Conservation (phyloP, 2,329 filamentous ascomycete genomes). For the Pseudodiploospora longispora region DNA sequence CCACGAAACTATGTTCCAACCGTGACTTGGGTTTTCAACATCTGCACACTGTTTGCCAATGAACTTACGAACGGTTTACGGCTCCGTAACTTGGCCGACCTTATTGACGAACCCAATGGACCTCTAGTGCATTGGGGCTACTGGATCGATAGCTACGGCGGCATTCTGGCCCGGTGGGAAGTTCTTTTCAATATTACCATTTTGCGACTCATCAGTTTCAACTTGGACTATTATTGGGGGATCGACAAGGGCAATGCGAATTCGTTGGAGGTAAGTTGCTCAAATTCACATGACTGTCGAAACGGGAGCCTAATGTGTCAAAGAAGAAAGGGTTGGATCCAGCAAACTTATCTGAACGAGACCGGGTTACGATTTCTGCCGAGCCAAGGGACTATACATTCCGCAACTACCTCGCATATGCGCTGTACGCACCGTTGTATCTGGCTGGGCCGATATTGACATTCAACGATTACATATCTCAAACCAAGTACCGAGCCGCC, state of each 20-base stretch:
- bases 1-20: slow-evolving; percentile 63
- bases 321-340: slow-evolving; percentile 99
- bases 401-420: slow-evolving; percentile 82
- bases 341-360: slow-evolving; percentile 75
- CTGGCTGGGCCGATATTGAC: slow-evolving; percentile 88
- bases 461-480: slow-evolving; percentile 96
- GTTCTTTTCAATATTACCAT: slow-evolving; percentile 97
- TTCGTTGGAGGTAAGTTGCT: slow-evolving; percentile 66
- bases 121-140: slow-evolving; percentile 52
- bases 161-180: slow-evolving; percentile 86
- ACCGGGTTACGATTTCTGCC: slow-evolving; percentile 73
- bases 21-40: slow-evolving; percentile 85
- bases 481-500: slow-evolving; percentile 64
- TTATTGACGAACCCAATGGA: slow-evolving; percentile 36
- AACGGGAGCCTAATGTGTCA: slow-evolving; percentile 49
- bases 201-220: slow-evolving; percentile 89
- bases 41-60: slow-evolving; percentile 79
- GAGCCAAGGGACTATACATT: slow-evolving; percentile 64
- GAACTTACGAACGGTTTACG: slow-evolving; percentile 74
- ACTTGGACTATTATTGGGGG: slow-evolving; percentile 95
- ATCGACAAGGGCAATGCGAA: slow-evolving; percentile 54
- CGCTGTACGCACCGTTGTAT: slow-evolving; percentile 88
- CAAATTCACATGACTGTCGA: neutral
- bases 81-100: slow-evolving; percentile 53
- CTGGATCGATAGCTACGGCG: slow-evolving; percentile 71